Evolutionary conservation across 257 asterid genomes (phyloP).

Genomic region (Haberlea rhodopensis): DNA sequence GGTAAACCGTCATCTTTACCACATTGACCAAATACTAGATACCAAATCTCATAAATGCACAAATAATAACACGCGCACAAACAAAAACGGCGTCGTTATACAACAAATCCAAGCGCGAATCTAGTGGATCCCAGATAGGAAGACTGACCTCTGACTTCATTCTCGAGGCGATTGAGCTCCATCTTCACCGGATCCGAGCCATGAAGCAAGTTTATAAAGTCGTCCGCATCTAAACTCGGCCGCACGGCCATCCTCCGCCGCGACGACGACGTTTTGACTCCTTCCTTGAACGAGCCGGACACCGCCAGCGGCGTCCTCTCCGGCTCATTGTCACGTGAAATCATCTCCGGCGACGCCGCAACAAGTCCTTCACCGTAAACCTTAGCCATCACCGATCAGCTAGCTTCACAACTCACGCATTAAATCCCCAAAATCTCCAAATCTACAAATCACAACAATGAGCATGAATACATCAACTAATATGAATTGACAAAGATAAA

Average conservation of each 20-base stretch:
- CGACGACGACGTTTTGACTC: constrained; percentile 52
- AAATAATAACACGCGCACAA: no score
- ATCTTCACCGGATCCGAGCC: constrained; percentile 99
- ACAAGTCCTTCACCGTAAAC: constrained; percentile 69
- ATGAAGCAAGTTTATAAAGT: constrained; percentile 83
- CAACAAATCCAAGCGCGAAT: constrained; percentile 28
- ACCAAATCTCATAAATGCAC: not conserved
- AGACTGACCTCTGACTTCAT: constrained; percentile 94
- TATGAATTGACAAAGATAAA: no score
- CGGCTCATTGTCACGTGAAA: constrained; percentile 60
- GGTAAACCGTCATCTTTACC: not conserved
- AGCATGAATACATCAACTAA: no score
- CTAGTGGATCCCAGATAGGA: constrained; percentile 63
- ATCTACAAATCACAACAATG: constrained; percentile 21
- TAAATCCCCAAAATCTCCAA: constrained; percentile 29
- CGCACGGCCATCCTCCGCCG: constrained; percentile 72
- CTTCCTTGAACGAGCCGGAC: constrained; percentile 86
- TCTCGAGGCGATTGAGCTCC: constrained; percentile 99
- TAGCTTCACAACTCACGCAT: constrained; percentile 39
- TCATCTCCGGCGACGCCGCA: constrained; percentile 46
- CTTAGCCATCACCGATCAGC: constrained; percentile 90
- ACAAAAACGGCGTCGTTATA: constrained; percentile 27
- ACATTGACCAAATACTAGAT: not conserved
- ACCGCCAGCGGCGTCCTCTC: constrained; percentile 51
- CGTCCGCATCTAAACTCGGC: constrained; percentile 90